A percentile compares a stretch with the other conserved stretches of the same genome.
Evolutionary conservation across 202 grass and related monocot genomes (phyloP).

Genomic region (Zoysia matrella): DNA sequence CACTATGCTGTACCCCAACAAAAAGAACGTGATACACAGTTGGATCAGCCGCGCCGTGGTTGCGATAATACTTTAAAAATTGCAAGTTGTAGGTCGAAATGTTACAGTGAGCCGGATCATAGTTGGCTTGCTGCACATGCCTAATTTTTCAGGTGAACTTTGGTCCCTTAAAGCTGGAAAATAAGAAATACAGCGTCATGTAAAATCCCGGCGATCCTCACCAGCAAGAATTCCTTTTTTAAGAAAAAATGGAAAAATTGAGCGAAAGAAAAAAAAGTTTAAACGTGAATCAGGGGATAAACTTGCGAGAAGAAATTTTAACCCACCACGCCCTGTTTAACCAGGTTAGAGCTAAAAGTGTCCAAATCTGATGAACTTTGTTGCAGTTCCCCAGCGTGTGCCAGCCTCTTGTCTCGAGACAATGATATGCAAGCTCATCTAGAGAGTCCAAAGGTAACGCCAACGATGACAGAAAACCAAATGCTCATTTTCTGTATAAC

Average conservation of each 20-base stretch:
- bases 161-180: background rate
- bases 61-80: background rate
- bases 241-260: too few relatives aligned
- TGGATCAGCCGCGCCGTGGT: background rate
- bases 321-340: background rate
- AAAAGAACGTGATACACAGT: slow-evolving; percentile 16
- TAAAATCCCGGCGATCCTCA: background rate
- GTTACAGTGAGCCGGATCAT: background rate
- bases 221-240: background rate
- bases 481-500: background rate
- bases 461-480: background rate
- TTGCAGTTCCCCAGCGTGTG: background rate
- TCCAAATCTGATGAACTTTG: background rate
- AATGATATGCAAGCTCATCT: background rate
- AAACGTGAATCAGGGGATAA: background rate
- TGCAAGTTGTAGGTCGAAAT: background rate
- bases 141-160: background rate
- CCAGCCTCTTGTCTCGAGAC: background rate
- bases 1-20: background rate
- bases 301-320: background rate
- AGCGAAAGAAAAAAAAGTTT: background rate
- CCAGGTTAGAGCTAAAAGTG: background rate
- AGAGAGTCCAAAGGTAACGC: background rate
- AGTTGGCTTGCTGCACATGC: slow-evolving; percentile 30
- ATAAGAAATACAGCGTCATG: background rate